Evolutionary conservation across 352 stramenopile genomes (phyloP).

Genomic region (Thalassiosira exigua): DNA sequence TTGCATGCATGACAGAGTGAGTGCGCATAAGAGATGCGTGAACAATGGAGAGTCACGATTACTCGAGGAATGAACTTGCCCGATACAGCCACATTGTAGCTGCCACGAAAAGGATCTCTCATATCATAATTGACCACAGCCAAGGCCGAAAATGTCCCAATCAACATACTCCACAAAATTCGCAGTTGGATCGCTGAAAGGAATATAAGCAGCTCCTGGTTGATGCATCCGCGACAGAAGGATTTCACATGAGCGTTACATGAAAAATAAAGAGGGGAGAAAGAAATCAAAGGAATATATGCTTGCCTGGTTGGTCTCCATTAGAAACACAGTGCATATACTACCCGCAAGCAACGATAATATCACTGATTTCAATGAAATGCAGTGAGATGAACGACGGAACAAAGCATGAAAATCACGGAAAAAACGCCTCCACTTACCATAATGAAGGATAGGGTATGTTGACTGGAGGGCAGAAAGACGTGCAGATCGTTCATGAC

Average conservation of each 20-base stretch:
- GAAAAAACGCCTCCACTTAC: too few species aligned
- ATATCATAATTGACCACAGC: constrained; percentile 77
- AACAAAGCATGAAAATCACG: too few species aligned
- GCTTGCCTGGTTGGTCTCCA: constrained; percentile 81
- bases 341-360: constrained; percentile 56
- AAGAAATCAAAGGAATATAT: too few species aligned
- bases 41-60: too few species aligned
- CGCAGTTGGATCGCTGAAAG: constrained; percentile 73
- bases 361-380: too few species aligned
- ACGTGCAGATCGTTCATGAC: constrained; percentile 59
- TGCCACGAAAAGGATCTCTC: constrained; percentile 71
- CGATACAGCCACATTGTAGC: constrained; percentile 35
- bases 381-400: too few species aligned
- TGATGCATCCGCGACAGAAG: too few species aligned
- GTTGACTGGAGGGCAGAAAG: constrained; percentile 67
- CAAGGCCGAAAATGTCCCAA: constrained; percentile 74
- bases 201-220: constrained; percentile 79
- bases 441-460: constrained; percentile 75
- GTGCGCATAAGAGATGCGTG: too few species aligned
- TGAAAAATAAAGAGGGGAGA: too few species aligned
- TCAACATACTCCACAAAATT: constrained; percentile 72
- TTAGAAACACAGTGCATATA: constrained; percentile 76
- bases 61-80: too few species aligned
- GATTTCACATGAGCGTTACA: too few species aligned
- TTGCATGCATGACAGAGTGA: too few species aligned